Evolutionary conservation across 768 basidiomycete species (phyloP), one percentile per base, ranked within the genome.

Genomic region (Gelatoporia subvermispora): DNA sequence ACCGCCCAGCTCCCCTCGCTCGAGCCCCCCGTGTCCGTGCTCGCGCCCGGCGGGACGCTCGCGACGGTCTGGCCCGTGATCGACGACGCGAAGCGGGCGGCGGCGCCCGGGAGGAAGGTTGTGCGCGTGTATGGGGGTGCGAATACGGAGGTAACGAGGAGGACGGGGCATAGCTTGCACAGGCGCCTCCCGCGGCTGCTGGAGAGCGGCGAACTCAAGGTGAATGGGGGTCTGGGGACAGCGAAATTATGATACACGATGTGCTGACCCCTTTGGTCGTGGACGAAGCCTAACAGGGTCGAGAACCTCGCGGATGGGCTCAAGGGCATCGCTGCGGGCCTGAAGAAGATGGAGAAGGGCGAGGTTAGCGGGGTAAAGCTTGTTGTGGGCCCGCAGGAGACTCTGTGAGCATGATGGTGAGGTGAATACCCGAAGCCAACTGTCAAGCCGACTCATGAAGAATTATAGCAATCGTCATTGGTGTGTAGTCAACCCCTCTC

Each of bases 251-350:
- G n/a, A n/a, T n/a, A n/a, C n/a, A n/a, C n/a, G n/a, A n/a, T n/a
- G n/a, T n/a, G n/a, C 28, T 31, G 7, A 31, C 28, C 5, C 28
- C 13, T 5, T 5, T 31, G 13, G 28, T 31, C n/a, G 28, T 31
- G 28, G 5, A 7, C 28, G 17, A 28, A 76, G 74, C 74, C 76
- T 0, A 68, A 68, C 50, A 59, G 62, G n/a, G 49, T 67, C 4
- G 68, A 77, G 52, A 55, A 73, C n/a, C 56, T 77, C 9, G 64
- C 69, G 1, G 56, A 60, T 21, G 76, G 76, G 2, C 62, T 77
- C 5, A 47, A 50, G 17, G 74, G 68, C n/a, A 64, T 77, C 9
- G 35, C 48, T 0, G 63, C 44, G 8, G 74, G 72, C 4, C 54
- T 77, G 36, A 58, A 68, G 43, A 59, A 54, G 55, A 37, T 77